Conservation (phyloP, 805 yeast genomes). For the Schwanniomyces occidentalis region DNA sequence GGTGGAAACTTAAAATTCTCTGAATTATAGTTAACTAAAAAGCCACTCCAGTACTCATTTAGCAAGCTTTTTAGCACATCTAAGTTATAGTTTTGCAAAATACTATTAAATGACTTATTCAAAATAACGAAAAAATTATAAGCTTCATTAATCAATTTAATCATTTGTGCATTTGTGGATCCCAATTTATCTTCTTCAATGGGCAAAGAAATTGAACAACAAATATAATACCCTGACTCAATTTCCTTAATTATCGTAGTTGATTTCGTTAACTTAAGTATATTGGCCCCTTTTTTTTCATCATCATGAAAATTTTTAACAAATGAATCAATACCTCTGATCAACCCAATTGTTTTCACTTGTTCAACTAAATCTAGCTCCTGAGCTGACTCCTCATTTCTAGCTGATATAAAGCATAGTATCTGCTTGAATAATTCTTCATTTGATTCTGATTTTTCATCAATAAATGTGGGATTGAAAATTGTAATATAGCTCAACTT, state of each 20-base stretch:
- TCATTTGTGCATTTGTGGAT: slow-evolving; percentile 26
- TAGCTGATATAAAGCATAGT: slow-evolving; percentile 25
- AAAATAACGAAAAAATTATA: slow-evolving; percentile 27
- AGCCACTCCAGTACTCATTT: slow-evolving; percentile 29
- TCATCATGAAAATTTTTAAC: slow-evolving; percentile 22
- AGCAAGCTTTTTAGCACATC: slow-evolving; percentile 17
- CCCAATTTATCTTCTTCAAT: slow-evolving; percentile 15
- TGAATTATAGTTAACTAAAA: slow-evolving; percentile 24
- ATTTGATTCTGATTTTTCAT: slow-evolving; percentile 25
- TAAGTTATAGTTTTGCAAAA: slow-evolving; percentile 16
- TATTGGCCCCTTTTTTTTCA: slow-evolving; percentile 11
- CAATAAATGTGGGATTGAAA: slow-evolving; percentile 31
- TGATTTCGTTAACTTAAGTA: slow-evolving; percentile 26
- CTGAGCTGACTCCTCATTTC: slow-evolving; percentile 6
- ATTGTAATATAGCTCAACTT: slow-evolving; percentile 24
- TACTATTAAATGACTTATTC: slow-evolving; percentile 22
- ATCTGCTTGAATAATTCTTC: slow-evolving; percentile 34
- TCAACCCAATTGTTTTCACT: slow-evolving; percentile 32
- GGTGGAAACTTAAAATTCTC: slow-evolving; percentile 20
- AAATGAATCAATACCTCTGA: slow-evolving; percentile 37
- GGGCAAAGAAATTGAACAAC: slow-evolving; percentile 18
- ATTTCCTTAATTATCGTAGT: slow-evolving; percentile 25
- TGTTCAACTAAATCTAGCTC: slow-evolving; percentile 19
- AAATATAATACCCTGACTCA: slow-evolving; percentile 26
- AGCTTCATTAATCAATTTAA: slow-evolving; percentile 18